Base-by-base conservation (phyloP, 495 filamentous ascomycete genomes). In the Aspergillus heteromorphus region DNA sequence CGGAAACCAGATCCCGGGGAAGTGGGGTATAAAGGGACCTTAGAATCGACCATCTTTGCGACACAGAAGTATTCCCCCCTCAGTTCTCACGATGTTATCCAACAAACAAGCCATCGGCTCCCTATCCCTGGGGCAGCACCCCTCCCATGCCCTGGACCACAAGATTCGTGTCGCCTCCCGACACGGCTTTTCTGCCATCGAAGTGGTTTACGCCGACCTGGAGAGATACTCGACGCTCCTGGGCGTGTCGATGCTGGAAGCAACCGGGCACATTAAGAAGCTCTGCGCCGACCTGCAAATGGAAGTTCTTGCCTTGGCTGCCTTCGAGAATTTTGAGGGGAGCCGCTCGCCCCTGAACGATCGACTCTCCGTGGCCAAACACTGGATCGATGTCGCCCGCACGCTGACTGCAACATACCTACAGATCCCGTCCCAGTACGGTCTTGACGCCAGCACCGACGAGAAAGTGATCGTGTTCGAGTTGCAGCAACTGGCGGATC, bases 241-340 rank as follows among this genome's bases (percentile, higher is more conserved):
- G 3, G 56, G 69, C 3, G 4, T 70, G 4, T 71, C 79, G 38
- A 75, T 86, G 14, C 53, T 80, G 36, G 67, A 68, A 6, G 86
- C 84, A 4, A 86, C 87, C 9, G 56, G 69, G 3, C 64, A 71
- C 36, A 82, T 89, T 42, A 66, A 66, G 3, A 45, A 53, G 0
- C 63, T 85, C 19, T 87, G 83, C 68, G 66, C 75, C 16, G 67
- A 72, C 6, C 70, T 75, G 34, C 63, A 65, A 4, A 63, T 91
- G 23, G 61, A 69, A 11, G 80, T 89, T 29, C 55, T 89, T 20
- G 83, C 83, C 27, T 70, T 91, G 4, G 86, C 89, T 59, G 86
- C 87, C 6, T 89, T 90, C 63, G 81, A 83, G 71, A 84, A 88
- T 63, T 88, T 84, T 69, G 86, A 90, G 61, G 87, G 87, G 18